These are phyloP conservation scores for Nakazawaea holstii DNA, from an alignment of 805 yeast species.

Conservation along the genomic window DNA sequence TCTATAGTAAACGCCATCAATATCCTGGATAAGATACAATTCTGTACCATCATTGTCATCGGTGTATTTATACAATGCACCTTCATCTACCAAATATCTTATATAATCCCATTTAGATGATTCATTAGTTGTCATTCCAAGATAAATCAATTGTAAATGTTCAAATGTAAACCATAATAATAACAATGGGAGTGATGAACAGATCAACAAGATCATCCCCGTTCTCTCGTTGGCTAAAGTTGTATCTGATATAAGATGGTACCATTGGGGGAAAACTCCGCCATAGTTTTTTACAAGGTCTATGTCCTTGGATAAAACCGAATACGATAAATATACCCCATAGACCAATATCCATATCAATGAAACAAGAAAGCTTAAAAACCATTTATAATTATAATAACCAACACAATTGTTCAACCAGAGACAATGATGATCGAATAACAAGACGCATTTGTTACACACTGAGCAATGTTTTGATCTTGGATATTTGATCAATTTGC, in stretches of 20 bases:
- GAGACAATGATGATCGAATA: conserved; percentile 61
- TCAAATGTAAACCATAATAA: conserved; percentile 32
- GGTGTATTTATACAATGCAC: conserved; percentile 23
- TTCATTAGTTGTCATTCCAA: conserved; percentile 57
- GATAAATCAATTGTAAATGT: conserved; percentile 40
- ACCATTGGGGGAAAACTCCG: conserved; percentile 16
- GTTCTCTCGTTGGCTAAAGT: conserved; percentile 30
- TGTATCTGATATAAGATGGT: conserved; percentile 21
- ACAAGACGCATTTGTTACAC: conserved; percentile 59
- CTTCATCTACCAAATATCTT: conserved; percentile 28
- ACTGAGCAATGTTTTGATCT: conserved; percentile 69
- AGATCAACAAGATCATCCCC: conserved; percentile 36
- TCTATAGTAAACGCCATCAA: not conserved
- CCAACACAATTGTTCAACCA: conserved; percentile 56
- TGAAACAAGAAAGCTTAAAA: conserved; percentile 34
- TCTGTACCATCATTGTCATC: not conserved
- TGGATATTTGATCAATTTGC: conserved; percentile 74
- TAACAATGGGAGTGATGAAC: conserved; percentile 31
- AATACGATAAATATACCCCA: conserved; percentile 33
- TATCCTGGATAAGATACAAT: conserved; percentile 17
- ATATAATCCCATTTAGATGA: conserved; percentile 48
- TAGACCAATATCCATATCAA: conserved; percentile 30
- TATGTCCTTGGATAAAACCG: conserved; percentile 16
- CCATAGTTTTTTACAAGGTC: conserved; percentile 1
- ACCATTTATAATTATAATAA: conserved; percentile 44